A percentile compares a stretch with the other conserved stretches of the same genome.
phyloP scores from a whole-genome alignment of 257 asterid species.

The Capsicum rhomboideum region DNA sequence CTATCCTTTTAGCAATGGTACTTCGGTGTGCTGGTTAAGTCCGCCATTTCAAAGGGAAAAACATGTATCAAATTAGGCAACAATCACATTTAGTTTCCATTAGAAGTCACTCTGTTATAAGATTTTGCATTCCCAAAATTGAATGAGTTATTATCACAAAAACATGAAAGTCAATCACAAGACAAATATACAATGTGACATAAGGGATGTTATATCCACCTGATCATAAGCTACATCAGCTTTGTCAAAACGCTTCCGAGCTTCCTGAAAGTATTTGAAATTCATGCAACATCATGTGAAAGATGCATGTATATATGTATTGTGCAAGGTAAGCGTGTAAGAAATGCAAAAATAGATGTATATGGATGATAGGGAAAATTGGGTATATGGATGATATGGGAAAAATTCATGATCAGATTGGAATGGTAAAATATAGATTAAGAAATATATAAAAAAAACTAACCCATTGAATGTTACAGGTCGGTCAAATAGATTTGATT shows the following conservation, averaged over 20 bases:
- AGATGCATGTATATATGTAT: neutral
- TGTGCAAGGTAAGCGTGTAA: neutral
- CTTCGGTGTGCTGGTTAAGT: neutral
- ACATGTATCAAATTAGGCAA: neutral
- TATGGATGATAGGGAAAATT: neutral
- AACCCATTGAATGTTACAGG: neutral
- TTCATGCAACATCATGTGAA: neutral
- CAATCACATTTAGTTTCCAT: neutral
- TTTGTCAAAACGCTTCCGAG: constrained; percentile 95
- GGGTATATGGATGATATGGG: neutral
- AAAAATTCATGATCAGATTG: neutral
- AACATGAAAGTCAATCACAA: neutral
- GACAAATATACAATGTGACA: neutral
- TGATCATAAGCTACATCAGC: constrained; percentile 83
- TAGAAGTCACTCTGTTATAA: neutral
- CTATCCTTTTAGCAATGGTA: neutral
- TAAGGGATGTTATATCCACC: constrained; percentile 38
- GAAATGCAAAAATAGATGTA: neutral
- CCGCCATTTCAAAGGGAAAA: neutral
- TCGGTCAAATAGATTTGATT: neutral
- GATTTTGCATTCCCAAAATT: neutral
- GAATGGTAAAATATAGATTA: neutral
- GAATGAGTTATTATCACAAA: neutral
- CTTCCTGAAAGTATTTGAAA: constrained; percentile 54
- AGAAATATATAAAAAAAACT: neutral